Evolutionary conservation across 441 rosid species (phyloP).

Genomic region (Lepidium campestre): DNA sequence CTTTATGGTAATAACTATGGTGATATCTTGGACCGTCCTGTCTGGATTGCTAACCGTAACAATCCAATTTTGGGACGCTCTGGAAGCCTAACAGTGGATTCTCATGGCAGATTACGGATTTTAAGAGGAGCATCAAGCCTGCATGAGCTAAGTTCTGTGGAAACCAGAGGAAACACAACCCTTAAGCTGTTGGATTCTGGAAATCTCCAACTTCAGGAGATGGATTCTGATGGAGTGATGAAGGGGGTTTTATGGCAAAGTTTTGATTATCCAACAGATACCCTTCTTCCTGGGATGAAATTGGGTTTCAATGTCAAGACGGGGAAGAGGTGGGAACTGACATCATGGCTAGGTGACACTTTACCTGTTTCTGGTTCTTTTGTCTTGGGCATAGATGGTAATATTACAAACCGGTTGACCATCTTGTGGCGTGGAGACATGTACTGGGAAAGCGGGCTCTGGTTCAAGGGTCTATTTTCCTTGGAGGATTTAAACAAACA

Average conservation of each 20-base stretch:
- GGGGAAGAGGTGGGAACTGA: constrained; percentile 22
- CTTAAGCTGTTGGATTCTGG: constrained; percentile 29
- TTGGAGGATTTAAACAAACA: background rate
- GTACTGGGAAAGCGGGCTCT: constrained; percentile 30
- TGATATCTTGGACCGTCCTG: constrained; percentile 5
- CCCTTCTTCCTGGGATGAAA: constrained; percentile 35
- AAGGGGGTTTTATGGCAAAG: constrained; percentile 24
- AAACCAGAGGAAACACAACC: constrained; percentile 19
- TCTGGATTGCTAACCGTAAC: constrained; percentile 32
- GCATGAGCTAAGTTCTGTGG: constrained; percentile 14
- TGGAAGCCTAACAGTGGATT: constrained; percentile 21
- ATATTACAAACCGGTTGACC: constrained; percentile 7
- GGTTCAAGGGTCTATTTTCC: constrained; percentile 4
- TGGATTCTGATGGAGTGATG: constrained; percentile 20
- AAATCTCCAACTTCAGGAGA: constrained; percentile 27
- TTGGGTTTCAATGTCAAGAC: constrained; percentile 26
- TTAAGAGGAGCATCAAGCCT: constrained; percentile 6
- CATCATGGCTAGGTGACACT: constrained; percentile 12
- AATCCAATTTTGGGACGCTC: background rate
- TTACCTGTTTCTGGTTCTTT: constrained; percentile 24
- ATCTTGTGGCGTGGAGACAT: constrained; percentile 24
- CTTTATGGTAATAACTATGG: constrained; percentile 3
- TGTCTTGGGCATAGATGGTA: constrained; percentile 22
- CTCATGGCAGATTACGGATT: constrained; percentile 20
- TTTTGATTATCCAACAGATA: constrained; percentile 29